Evolutionary conservation across 495 filamentous ascomycete species (phyloP).

Genomic region (Ascobolus immersus): DNA sequence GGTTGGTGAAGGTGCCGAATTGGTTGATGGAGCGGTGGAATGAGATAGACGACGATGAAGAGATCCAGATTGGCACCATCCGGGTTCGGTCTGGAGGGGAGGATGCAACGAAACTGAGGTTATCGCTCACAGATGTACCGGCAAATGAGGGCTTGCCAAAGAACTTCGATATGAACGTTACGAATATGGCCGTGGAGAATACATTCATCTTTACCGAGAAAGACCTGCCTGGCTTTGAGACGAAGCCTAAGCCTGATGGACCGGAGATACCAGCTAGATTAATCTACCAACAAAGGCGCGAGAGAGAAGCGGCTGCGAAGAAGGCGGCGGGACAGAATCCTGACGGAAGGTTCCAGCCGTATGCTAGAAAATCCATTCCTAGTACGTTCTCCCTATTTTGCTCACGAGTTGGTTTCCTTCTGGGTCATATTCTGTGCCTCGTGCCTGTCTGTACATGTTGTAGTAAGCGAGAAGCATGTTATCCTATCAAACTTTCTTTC

Average conservation of each 20-base stretch:
- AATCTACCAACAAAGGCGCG: slow-evolving; percentile 23
- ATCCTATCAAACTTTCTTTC: no score
- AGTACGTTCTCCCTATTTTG: no score
- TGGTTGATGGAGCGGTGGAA: slow-evolving; percentile 16
- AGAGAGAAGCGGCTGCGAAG: slow-evolving; percentile 22
- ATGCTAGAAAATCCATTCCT: slow-evolving; percentile 53
- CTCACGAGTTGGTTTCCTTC: no score
- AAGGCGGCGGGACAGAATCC: slow-evolving; percentile 17
- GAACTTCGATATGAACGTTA: slow-evolving; percentile 54
- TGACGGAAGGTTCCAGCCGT: slow-evolving; percentile 39
- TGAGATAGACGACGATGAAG: slow-evolving; percentile 16
- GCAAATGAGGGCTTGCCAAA: slow-evolving; percentile 35
- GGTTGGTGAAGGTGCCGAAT: slow-evolving; percentile 14
- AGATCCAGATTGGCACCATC: slow-evolving; percentile 14
- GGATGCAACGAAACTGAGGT: slow-evolving; percentile 11
- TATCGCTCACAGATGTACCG: slow-evolving; percentile 10
- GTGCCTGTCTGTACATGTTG: no score
- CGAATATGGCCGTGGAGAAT: slow-evolving; percentile 38
- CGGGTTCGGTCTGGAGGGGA: slow-evolving; percentile 2
- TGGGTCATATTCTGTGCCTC: no score
- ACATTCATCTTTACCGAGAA: slow-evolving; percentile 80
- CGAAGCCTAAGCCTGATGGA: slow-evolving; percentile 26
- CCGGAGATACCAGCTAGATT: slow-evolving; percentile 18
- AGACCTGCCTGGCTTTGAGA: slow-evolving; percentile 55
- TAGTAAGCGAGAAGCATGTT: no score